Conservation (phyloP, 371 early-diverging fungal genomes). For the Actinomucor elegans region DNA sequence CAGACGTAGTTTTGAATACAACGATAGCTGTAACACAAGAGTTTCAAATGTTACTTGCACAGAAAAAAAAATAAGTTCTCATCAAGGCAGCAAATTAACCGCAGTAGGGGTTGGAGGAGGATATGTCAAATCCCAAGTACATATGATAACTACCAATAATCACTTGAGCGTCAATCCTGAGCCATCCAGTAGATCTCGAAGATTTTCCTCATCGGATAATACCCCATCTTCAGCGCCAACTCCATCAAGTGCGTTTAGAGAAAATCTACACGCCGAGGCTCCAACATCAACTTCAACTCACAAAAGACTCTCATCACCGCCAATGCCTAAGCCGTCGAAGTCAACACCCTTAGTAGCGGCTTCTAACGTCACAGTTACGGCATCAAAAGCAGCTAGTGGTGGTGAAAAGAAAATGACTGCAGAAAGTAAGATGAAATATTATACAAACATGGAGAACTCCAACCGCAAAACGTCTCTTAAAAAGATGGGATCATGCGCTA, state of each 20-base stretch:
- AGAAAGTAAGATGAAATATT: constrained; percentile 1
- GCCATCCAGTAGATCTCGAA: too few species aligned
- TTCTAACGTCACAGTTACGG: neutral
- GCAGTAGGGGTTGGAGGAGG: neutral
- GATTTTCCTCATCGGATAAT: too few species aligned
- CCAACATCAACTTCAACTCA: neutral
- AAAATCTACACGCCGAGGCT: neutral
- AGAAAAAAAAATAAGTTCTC: neutral
- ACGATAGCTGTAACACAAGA: too few species aligned
- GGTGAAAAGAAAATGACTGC: neutral
- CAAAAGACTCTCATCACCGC: too few species aligned
- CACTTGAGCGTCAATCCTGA: too few species aligned
- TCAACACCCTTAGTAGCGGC: constrained; percentile 12
- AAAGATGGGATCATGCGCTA: constrained; percentile 24
- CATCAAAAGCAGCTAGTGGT: neutral
- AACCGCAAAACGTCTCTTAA: constrained; percentile 25
- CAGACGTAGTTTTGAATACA: too few species aligned
- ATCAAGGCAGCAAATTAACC: neutral
- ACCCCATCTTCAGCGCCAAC: too few species aligned
- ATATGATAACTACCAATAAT: constrained; percentile 10
- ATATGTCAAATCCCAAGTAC: constrained; percentile 15
- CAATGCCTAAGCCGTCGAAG: constrained; percentile 13
- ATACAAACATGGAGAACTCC: constrained; percentile 1
- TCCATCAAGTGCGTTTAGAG: neutral
- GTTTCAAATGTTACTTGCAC: neutral